Base-by-base conservation (phyloP, 352 stramenopile species). In the Globisporangium camurandrum region DNA sequence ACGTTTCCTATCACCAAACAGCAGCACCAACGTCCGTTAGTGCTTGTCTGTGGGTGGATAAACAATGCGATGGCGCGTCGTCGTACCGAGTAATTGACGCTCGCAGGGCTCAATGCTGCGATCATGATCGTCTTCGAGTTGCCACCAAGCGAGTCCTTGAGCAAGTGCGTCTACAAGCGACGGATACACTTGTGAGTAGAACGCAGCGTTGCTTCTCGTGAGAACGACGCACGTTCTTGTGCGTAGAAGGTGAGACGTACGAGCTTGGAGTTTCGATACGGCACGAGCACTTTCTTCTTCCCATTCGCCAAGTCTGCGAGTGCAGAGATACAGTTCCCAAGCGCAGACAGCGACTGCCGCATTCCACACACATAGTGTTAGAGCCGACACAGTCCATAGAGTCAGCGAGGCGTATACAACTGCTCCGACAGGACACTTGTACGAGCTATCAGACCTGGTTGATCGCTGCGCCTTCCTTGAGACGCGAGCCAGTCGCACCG, bases 401-500 rank as follows among this genome's bases (percentile, higher is more conserved):
- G 22, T 10, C 17, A 41, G 30, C 20, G 20, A 48, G 24, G 4
- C 6, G 26, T 23, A 19, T 26, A 7, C 22, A 45, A 17, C 1
- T 3, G n/a, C 20, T 20, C n/a, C n/a, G n/a, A n/a, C n/a, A n/a
- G n/a, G n/a, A n/a, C n/a, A 34, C 14, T 8, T 34, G 30, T 12
- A 34, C 30, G 3, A 34, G 30, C 30, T 34, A 9, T 4, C 45
- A 31, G 17, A 78, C 82, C 72, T 96, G 76, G 56, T 98, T 97
- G 54, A 97, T 98, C n/a, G 83, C 88, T 22, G 88, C 88, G 3
- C 92, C 92, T 73, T 97, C 92, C 64, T 97, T 97, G 22, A 97
- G 57, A 17, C 85, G 66, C 27, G 70, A 69, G 0, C 89, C 91
- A 2, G 84, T 93, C 3, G 90, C 92, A 11, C 86, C 85, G 3